phyloP scores from a whole-genome alignment of 441 rosid species.

The Cnidoscolus chayamansa region DNA sequence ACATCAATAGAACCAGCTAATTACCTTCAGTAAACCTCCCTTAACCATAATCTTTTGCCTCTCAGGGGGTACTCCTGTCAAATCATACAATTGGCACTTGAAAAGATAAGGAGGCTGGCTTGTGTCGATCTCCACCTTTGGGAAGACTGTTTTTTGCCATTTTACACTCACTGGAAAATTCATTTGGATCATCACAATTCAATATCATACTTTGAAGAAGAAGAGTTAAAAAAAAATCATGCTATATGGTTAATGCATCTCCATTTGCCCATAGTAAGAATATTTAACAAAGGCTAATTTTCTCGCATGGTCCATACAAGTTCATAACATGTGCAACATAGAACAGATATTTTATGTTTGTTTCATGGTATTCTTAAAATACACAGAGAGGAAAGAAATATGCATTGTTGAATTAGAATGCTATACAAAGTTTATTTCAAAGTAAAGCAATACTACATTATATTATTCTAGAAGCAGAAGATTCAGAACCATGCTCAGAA shows the following conservation, averaged over 20 bases:
- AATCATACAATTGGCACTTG: conserved; percentile 87
- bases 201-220: background rate
- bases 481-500: background rate
- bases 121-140: conserved; percentile 70
- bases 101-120: conserved; percentile 74
- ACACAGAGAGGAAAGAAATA: too few species aligned
- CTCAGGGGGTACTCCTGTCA: conserved; percentile 94
- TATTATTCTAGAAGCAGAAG: background rate
- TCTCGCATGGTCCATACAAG: background rate
- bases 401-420: background rate
- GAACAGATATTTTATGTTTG: background rate
- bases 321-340: background rate
- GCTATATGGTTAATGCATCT: conserved; percentile 5
- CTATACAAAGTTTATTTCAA: background rate
- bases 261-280: background rate
- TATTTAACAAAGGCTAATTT: background rate
- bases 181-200: background rate
- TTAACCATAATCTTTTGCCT: conserved; percentile 98
- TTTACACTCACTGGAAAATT: conserved; percentile 72
- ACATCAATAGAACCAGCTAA: background rate
- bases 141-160: conserved; percentile 91
- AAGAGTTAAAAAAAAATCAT: background rate
- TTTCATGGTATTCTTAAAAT: background rate
- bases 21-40: conserved; percentile 93
- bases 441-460: background rate